Percentiles rank a stretch among this genome's conserved stretches.
Conservation (phyloP, 2,329 filamentous ascomycete genomes). For the Microsporum ferrugineum region DNA sequence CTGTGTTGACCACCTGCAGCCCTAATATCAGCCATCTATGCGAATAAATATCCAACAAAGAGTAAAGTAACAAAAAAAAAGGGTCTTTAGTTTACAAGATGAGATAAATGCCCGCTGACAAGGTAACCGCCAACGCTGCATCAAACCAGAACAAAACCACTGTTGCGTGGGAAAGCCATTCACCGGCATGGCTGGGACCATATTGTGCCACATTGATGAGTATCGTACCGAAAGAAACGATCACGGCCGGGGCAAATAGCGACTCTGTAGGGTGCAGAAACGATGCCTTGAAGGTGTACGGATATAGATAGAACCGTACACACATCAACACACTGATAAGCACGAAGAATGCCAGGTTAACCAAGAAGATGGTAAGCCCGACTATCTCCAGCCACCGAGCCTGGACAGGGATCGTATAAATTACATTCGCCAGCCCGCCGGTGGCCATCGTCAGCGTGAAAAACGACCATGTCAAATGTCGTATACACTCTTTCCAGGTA, state of each 20-base stretch:
- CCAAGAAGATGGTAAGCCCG: slow-evolving; percentile 49
- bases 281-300: slow-evolving; percentile 58
- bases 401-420: slow-evolving; percentile 30
- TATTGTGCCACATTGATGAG: slow-evolving; percentile 71
- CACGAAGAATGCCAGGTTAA: slow-evolving; percentile 53
- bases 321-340: slow-evolving; percentile 54
- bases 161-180: slow-evolving; percentile 52
- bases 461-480: slow-evolving; percentile 64
- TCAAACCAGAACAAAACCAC: slow-evolving; percentile 66
- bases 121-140: slow-evolving; percentile 52
- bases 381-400: slow-evolving; percentile 38
- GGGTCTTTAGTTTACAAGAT: slow-evolving; percentile 43
- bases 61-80: too few species aligned
- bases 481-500: slow-evolving; percentile 44
- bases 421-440: slow-evolving; percentile 48
- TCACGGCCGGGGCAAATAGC: slow-evolving; percentile 60
- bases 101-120: slow-evolving; percentile 62
- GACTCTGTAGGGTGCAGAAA: slow-evolving; percentile 68
- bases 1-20: slow-evolving; percentile 48
- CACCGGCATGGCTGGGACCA: slow-evolving; percentile 49
- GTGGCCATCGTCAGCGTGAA: slow-evolving; percentile 60
- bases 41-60: too few species aligned
- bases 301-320: slow-evolving; percentile 57
- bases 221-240: slow-evolving; percentile 61
- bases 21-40: neutral